phyloP scores from a whole-genome alignment of 805 yeast species.

The Metschnikowia similis region DNA sequence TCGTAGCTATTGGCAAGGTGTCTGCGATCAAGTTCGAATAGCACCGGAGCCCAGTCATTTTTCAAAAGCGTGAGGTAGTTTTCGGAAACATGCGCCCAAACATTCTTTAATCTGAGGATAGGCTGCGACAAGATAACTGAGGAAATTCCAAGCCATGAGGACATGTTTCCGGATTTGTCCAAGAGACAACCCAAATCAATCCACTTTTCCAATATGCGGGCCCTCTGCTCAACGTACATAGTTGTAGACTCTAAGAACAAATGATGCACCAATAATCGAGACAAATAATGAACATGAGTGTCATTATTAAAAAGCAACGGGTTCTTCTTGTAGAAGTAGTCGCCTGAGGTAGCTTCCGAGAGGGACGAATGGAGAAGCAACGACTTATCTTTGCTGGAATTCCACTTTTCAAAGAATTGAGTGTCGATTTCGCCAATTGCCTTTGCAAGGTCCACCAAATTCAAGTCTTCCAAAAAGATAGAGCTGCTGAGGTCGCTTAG shows the following conservation, averaged over 20 bases:
- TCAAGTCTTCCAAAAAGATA: constrained; percentile 49
- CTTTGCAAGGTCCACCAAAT: constrained; percentile 51
- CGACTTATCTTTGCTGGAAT: constrained; percentile 74
- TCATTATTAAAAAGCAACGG: constrained; percentile 74
- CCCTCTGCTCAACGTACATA: constrained; percentile 43
- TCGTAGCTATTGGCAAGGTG: constrained; percentile 40
- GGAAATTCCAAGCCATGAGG: constrained; percentile 89
- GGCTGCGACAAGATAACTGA: constrained; percentile 80
- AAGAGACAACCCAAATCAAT: constrained; percentile 74
- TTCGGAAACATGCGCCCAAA: constrained; percentile 72
- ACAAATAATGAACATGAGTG: constrained; percentile 70
- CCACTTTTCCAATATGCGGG: constrained; percentile 74
- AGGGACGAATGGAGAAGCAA: constrained; percentile 56
- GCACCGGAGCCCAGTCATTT: constrained; percentile 89
- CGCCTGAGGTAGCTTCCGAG: constrained; percentile 12
- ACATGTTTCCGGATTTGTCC: constrained; percentile 85
- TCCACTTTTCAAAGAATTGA: constrained; percentile 66
- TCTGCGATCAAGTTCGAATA: constrained; percentile 80
- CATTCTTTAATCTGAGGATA: constrained; percentile 61
- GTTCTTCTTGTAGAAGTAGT: constrained; percentile 48
- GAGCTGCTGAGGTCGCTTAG: constrained; percentile 34
- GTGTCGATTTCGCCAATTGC: constrained; percentile 67
- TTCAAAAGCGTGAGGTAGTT: constrained; percentile 56
- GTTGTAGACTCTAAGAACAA: constrained; percentile 50
- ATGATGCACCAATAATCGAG: constrained; percentile 66